phyloP scores from a whole-genome alignment of 2,329 filamentous ascomycete species.

The Clarireedia paspali region DNA sequence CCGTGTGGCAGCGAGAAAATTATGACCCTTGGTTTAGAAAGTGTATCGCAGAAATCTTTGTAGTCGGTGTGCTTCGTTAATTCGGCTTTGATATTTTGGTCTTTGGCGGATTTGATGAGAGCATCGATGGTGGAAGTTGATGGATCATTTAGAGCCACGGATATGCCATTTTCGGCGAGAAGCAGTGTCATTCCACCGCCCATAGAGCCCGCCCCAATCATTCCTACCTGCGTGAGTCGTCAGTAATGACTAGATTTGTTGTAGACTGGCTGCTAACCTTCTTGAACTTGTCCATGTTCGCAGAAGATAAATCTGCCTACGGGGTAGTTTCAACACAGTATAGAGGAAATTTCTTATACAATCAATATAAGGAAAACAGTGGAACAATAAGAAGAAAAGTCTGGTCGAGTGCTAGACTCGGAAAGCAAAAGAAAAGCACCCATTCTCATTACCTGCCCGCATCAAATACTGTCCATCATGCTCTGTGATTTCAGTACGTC shows the following conservation, averaged over 20 bases:
- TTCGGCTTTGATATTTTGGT: conserved; percentile 19
- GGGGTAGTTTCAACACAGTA: too few species aligned
- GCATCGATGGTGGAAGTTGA: conserved; percentile 36
- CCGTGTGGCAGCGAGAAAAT: conserved; percentile 46
- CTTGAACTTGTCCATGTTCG: too few species aligned
- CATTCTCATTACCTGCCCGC: too few species aligned
- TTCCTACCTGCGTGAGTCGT: conserved; percentile 34
- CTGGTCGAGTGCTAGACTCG: too few species aligned
- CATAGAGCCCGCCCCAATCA: conserved; percentile 52
- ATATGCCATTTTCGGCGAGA: conserved; percentile 47
- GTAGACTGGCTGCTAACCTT: too few species aligned
- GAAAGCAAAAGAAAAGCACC: too few species aligned
- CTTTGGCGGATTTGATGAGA: conserved; percentile 31
- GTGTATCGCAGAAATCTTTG: conserved; percentile 33
- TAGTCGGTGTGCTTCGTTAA: conserved; percentile 36
- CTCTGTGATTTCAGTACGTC: too few species aligned
- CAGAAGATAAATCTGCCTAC: too few species aligned
- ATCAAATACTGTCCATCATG: too few species aligned
- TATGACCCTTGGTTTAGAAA: conserved; percentile 41
- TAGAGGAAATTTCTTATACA: too few species aligned
- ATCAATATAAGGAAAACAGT: too few species aligned
- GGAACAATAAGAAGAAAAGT: too few species aligned
- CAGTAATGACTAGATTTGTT: not conserved
- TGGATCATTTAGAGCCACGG: conserved; percentile 48
- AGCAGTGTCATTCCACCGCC: conserved; percentile 48